Evolutionary conservation across 179 eudicot species (phyloP), one percentile per base, ranked within the genome.

Genomic region (Beta lomatogona): DNA sequence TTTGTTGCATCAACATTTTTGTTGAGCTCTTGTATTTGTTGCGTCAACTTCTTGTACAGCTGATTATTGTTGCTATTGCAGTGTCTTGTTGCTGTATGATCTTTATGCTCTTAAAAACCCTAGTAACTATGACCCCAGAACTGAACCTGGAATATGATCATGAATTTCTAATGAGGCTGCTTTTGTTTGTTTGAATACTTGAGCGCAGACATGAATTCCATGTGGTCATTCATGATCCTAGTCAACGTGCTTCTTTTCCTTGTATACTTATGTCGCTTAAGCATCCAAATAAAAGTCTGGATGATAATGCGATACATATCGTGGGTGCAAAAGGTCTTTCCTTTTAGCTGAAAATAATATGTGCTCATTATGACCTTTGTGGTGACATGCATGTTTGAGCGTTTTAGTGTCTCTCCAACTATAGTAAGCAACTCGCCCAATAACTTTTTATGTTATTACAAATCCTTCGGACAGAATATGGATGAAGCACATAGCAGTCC

Each of bases 401-500:
- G 15, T 57, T 12, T 3, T 76, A 75, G 6, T 48, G 19, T 11
- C 75, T 36, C 75, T 36, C 19, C 63, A 45, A 13, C 19, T 31
- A 57, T 5, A 25, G 57, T 44, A 50, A 71, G 41, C 46, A 82
- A 18, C 48, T 72, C 25, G 25, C 36, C 12, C n/a, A 41, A 11
- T 25, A 69, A 61, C 76, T 58, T 9, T 60, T 73, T 78, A 31
- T 50, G 71, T 25, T 19, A 19, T 69, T 31, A 66, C 25, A 66
- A 25, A 46, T 44, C 14, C 46, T 25, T 74, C 79, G 79, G 82
- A 58, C 93, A 95, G 99, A 94, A 89, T 85, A 83, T 96, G 85
- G 99, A 96, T 84, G 99, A 96, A 88, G 97, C 93, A 21, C 92
- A 96, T 85, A 94, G 98, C 89, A 96, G 97, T 86, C 92, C 96